Base-by-base conservation (phyloP, 306 rosid genomes). In the Acmispon strigosus region DNA sequence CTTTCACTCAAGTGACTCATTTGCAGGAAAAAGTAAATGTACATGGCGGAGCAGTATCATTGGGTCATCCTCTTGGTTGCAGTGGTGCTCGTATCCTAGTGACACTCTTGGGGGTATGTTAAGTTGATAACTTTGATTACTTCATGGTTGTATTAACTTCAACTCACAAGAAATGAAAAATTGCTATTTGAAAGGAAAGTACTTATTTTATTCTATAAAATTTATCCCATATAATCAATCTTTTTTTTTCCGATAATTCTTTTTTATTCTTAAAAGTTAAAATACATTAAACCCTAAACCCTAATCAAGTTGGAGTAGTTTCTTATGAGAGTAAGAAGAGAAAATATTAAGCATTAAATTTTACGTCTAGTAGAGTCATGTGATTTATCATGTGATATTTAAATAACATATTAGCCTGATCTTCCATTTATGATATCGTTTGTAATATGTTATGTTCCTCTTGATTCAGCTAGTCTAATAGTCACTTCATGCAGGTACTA, bases 11-110 rank as follows among this genome's bases (percentile, higher is more conserved):
- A 14, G 36, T 69, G 58, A 22, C 22, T 24, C 19, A 60, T 66
- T 65, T 79, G 48, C 87, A 92, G 98, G 92, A 83, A 49, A 95
- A 85, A 60, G 96, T 91, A 20, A 95, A 95, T 20, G 90, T 91
- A 52, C 94, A 91, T 50, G 99, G 99, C 76, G 99, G 99, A 77
- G 96, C 96, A 12, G 99, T 95, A 59, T 77, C 96, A 1, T 80
- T 95, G 88, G 99, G 99, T 62, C 99, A 95, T 74, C 99, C 99
- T 80, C 91, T 95, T n/a, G 99, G 99, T 55, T 95, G 99, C 81
- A 95, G 99, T 29, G 99, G 99, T 44, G 99, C 99, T 18, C 97
- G 99, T 63, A 89, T 95, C 80, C 77, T 95, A 79, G 99, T 89
- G 81, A 86, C 99, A 16, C 97, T 95, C 66, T 76, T 95, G 62